Base-by-base conservation (phyloP, 768 basidiomycete species). In the Rhizopogon vinicolor region DNA sequence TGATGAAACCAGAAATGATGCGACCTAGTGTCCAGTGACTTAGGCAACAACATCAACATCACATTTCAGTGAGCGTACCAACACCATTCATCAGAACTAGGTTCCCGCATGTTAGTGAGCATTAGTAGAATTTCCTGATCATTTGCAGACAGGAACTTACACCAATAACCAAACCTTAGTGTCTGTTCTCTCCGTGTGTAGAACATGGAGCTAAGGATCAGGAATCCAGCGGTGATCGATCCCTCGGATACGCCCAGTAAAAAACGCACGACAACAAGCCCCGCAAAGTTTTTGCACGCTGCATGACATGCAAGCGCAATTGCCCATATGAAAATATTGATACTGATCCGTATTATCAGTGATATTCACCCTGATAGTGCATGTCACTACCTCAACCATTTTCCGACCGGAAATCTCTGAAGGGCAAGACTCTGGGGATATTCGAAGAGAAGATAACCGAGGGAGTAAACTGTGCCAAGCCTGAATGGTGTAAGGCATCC, bases 151-250 rank as follows among this genome's bases (percentile, higher is more conserved):
- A 37, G 6, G 7, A 8, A 72, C 83, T 67, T 63, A 86, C 84
- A 86, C 84, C 84, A 86, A 62, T 84, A 86, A 1, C 85, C 85
- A 43, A 86, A 81, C 25, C 86, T 71, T 44, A 78, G 58, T 0
- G 83, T 85, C 60, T 85, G 83, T 61, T 87, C 86, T 18, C 64
- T 78, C 39, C 83, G 75, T 0, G 83, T 86, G 62, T 86, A 86
- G 63, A 87, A 87, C 85, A 86, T 86, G 28, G 82, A 79, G 41
- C 74, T 85, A 53, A 86, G 82, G 53, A 87, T 83, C 75, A 87
- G 69, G 65, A 69, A 25, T 25, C 25, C 4, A 25, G 25, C 25
- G 4, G 25, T 25, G 25, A 25, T 25, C 4, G 25, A 25, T 8
- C 75, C 86, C 65, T 88, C 85, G 65, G 85, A 87, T 68, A 80